Base-by-base conservation (phyloP, 73 alveolate species). In the Paramecium sexaurelia region DNA sequence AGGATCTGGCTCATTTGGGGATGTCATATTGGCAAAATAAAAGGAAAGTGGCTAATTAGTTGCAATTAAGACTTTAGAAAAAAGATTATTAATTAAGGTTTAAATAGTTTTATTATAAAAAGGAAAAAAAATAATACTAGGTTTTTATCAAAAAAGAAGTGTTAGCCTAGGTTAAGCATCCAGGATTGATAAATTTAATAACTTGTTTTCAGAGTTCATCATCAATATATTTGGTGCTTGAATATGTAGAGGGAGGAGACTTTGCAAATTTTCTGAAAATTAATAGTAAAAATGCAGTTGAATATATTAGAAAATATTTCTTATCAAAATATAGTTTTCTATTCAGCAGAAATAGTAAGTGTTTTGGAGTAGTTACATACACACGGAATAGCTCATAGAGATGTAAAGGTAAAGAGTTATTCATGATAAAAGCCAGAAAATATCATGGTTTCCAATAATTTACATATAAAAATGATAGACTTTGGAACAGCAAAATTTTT, bases 241-340 rank as follows among this genome's bases (percentile, higher is more conserved):
- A 88, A 45, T 87, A 33, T 43, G 82, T 90, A 27, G 94, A 82
- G 55, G 97, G 97, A 19, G 97, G 97, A 9, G 96, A 95, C 56
- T 85, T 85, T 29, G 78, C 92, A 29, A 45, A 73, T 35, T 85
- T 56, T 78, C 91, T 33, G 47, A 68, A 73, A 22, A 75, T 47
- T 94, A 92, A 51, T 67, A 87, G 75, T 22, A 92, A 66, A 43
- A 92, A 91, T 45, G 57, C 57, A 45, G 37, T 40, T 36, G 10
- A 24, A 3, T 11, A 45, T 17, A 10, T 32, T 37, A 69, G 87
- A 91, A 32, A 41, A 43, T 10, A 68, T 95, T 39, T 40, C 55
- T 2, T 89, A 83, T 17, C 91, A 88, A 15, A 90, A 40, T 68
- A 94, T 89, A 5, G 27, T 66, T 37, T 95, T 95, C 68, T 95